Evolutionary conservation across 2,329 filamentous ascomycete species (phyloP), one percentile per base, ranked within the genome.

Genomic region (Botrytis deweyae): DNA sequence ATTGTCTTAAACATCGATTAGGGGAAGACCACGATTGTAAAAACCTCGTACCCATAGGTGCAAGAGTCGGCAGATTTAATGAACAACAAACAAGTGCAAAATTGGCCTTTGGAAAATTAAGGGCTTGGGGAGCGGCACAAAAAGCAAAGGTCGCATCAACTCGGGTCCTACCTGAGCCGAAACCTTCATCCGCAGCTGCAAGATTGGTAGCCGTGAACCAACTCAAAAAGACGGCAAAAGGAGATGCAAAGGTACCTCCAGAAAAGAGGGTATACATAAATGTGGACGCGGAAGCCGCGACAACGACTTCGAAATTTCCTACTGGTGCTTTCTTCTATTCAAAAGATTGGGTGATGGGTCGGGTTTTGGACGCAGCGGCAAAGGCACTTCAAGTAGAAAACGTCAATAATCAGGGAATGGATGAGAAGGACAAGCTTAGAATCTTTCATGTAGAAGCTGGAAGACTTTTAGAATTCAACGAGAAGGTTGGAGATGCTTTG

Each of bases 361-460:
- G 94, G 66, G 87, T 96, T 33, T 83, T 97, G 71, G 94, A 97
- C 81, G 88, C 91, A 8, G 93, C 93, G 25, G 93, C 94, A 0
- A 91, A 88, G 82, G 88, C 88, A 73, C 82, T 97, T 74, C 93
- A 95, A 83, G 90, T 97, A 14, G 88, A 92, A 80, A 97, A 97
- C 78, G 83, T 95, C 76, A 97, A 97, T 80, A 97, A 97, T 79
- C 87, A 92, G 78, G 91, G 89, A 0, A 88, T 87, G 4, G 88
- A 91, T 20, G 93, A 97, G 84, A 90, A 92, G 81, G 91, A 94
- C 74, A 92, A 92, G 82, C 82, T 99, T 77, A 85, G 96, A 14
- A 90, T 99, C 0, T 99, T 97, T 80, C 95, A 98, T 81, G 93
- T 99, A 0, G 95, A 99, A 81, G 93, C 92, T 0, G 96, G 96